These are phyloP conservation scores for Abrus precatorius DNA, from an alignment of 306 rosid species.

Conservation along the genomic window DNA sequence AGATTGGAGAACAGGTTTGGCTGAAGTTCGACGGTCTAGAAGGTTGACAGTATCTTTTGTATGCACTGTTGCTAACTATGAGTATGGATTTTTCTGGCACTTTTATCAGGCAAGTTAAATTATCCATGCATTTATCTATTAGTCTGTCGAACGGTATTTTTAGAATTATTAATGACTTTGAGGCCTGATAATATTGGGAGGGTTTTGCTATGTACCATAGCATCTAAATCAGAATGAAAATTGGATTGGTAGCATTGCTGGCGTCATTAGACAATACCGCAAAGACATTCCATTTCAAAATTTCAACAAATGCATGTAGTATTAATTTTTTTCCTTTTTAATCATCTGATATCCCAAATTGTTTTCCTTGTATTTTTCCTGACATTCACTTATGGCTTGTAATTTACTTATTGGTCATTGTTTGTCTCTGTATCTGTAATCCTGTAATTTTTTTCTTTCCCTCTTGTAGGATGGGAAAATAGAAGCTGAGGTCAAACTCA, in stretches of 20 bases:
- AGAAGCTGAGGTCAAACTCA: constrained; percentile 88
- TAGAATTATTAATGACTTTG: constrained; percentile 33
- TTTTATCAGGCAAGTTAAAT: constrained; percentile 78
- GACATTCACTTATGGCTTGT: not conserved
- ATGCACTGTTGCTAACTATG: constrained; percentile 89
- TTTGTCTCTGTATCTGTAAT: not conserved
- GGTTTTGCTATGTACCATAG: not conserved
- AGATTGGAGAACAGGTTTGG: constrained; percentile 88
- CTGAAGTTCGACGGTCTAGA: constrained; percentile 85
- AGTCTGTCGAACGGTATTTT: constrained; percentile 30
- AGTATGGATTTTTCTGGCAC: constrained; percentile 86
- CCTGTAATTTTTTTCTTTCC: constrained; percentile 8
- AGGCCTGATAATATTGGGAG: constrained; percentile 26
- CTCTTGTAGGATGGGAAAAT: constrained; percentile 77
- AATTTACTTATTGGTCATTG: no score
- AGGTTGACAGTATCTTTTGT: constrained; percentile 80
- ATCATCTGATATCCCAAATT: not conserved
- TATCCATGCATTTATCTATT: not conserved
- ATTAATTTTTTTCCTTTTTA: not conserved
- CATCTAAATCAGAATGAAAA: not conserved
- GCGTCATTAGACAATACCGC: constrained; percentile 1
- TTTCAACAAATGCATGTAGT: not conserved
- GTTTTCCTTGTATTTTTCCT: not conserved
- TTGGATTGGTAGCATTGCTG: constrained; percentile 8
- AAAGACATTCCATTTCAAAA: not conserved